Evolutionary conservation across 306 rosid species (phyloP).

Genomic region (Cicer judaicum): DNA sequence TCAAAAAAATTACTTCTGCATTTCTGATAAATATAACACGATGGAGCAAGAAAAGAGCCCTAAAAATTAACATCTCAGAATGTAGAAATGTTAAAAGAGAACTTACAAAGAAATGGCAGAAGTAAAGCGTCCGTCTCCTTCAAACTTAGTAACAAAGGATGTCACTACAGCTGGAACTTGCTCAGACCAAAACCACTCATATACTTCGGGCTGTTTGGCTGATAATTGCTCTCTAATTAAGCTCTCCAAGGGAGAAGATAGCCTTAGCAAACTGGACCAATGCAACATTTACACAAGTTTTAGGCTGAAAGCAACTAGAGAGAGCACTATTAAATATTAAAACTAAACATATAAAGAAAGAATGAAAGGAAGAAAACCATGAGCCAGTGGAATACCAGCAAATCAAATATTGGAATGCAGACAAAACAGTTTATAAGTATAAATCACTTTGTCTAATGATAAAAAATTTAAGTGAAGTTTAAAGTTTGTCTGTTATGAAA

Average conservation of each 20-base stretch:
- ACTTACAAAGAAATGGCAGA: slow-evolving; percentile 77
- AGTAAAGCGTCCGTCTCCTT: slow-evolving; percentile 66
- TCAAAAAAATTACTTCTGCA: slow-evolving; percentile 44
- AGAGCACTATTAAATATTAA: slow-evolving; percentile 36
- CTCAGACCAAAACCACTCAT: slow-evolving; percentile 94
- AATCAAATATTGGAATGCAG: slow-evolving; percentile 26
- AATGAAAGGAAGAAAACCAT: background rate
- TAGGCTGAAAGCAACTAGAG: slow-evolving; percentile 40
- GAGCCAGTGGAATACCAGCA: slow-evolving; percentile 18
- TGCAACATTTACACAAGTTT: slow-evolving; percentile 44
- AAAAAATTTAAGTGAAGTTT: slow-evolving; percentile 26
- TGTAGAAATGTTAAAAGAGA: slow-evolving; percentile 36
- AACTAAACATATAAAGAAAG: slow-evolving; percentile 24
- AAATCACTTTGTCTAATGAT: slow-evolving; percentile 12
- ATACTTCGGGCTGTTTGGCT: slow-evolving; percentile 79
- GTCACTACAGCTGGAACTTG: slow-evolving; percentile 77
- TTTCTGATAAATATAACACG: slow-evolving; percentile 37
- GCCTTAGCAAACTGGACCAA: slow-evolving; percentile 77
- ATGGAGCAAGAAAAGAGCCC: slow-evolving; percentile 30
- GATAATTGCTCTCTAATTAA: slow-evolving; percentile 80
- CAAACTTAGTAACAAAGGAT: slow-evolving; percentile 76
- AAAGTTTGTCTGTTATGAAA: slow-evolving; percentile 15
- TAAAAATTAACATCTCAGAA: slow-evolving; percentile 39
- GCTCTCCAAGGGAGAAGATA: slow-evolving; percentile 84
- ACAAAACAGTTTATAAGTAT: slow-evolving; percentile 21